Conservation (phyloP, 768 basidiomycete genomes). For the Hygrophorus russula region DNA sequence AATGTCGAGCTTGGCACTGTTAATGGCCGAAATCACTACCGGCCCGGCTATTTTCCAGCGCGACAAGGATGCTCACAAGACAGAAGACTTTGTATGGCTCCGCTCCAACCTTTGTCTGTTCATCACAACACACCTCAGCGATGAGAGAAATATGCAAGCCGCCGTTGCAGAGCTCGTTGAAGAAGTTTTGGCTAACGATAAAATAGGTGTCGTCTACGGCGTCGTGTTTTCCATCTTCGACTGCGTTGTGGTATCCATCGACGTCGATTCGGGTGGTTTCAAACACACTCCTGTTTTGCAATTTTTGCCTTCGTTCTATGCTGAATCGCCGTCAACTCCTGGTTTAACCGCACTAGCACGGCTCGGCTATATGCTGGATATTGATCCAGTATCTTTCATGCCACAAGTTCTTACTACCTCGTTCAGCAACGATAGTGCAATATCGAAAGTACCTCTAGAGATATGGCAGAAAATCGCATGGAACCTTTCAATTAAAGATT, state of each 20-base stretch:
- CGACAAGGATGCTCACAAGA: background rate
- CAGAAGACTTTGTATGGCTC: constrained; percentile 1
- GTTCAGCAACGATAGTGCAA: too few relatives aligned
- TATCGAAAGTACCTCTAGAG: too few relatives aligned
- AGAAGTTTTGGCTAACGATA: background rate
- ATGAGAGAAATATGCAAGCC: constrained; percentile 8
- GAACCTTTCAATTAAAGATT: too few relatives aligned
- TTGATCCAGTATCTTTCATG: too few relatives aligned
- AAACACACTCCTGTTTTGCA: constrained; percentile 10
- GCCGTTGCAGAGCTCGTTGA: background rate
- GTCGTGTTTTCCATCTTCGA: constrained; percentile 12
- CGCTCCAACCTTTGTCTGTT: constrained; percentile 6
- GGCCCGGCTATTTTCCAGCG: background rate
- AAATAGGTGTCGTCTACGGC: background rate
- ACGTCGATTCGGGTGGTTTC: constrained; percentile 2
- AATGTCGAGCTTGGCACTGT: background rate
- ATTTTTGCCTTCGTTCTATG: constrained; percentile 12
- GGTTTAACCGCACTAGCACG: constrained; percentile 9
- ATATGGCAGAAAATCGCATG: too few relatives aligned
- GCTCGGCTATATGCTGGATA: constrained; percentile 3
- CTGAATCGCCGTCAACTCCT: constrained; percentile 8
- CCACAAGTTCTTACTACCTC: too few relatives aligned
- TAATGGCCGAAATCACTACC: background rate
- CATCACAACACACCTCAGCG: constrained; percentile 12
- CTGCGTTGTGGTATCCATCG: constrained; percentile 11